Evolutionary conservation across 345 rosid genomes (phyloP).

Genomic region (Syzygium aromaticum): DNA sequence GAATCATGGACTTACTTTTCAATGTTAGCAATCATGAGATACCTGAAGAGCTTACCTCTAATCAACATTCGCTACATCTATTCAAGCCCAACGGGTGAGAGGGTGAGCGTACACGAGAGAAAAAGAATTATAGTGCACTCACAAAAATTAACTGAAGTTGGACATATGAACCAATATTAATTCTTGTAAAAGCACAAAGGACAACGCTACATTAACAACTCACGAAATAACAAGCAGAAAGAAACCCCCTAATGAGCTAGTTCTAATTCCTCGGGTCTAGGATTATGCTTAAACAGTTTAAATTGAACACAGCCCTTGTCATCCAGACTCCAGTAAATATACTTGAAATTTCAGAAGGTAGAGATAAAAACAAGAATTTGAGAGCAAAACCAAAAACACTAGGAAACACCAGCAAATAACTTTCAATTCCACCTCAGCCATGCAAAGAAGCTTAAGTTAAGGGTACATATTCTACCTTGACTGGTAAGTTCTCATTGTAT

Average conservation of each 20-base stretch:
- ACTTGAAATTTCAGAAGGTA: not conserved
- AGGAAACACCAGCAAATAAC: not conserved
- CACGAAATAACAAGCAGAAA: not conserved
- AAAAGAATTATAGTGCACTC: not conserved
- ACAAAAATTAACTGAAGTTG: not conserved
- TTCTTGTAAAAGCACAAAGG: not conserved
- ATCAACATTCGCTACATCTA: not conserved
- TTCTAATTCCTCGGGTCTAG: not conserved
- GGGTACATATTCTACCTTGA: constrained; percentile 49
- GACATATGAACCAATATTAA: not conserved
- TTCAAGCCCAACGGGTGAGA: not conserved
- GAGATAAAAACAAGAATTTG: not conserved
- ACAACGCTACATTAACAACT: not conserved
- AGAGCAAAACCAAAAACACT: not conserved
- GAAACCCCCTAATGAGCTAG: not conserved
- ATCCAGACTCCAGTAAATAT: not conserved
- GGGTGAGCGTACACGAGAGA: not conserved
- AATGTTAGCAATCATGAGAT: not conserved
- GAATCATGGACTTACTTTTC: not conserved
- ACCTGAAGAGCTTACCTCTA: not conserved
- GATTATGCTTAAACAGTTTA: not conserved
- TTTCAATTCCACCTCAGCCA: not conserved
- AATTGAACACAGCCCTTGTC: not conserved
- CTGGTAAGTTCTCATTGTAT: constrained; percentile 93
- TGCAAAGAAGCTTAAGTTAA: not conserved